phyloP scores from a whole-genome alignment of 1,284 basidiomycete species.

The Phellopilus nigrolimitatus region DNA sequence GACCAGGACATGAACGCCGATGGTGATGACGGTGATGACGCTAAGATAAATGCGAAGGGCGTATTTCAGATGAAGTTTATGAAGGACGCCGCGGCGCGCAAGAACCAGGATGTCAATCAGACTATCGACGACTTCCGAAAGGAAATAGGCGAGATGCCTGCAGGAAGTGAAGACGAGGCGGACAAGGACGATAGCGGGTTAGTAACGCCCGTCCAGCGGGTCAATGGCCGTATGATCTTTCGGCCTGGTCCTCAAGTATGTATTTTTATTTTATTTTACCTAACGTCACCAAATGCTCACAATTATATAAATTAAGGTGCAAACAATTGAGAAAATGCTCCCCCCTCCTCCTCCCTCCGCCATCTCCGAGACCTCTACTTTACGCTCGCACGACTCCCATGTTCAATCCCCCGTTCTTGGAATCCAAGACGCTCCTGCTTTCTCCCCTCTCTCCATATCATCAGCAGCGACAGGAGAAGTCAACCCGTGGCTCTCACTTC shows the following conservation, averaged over 20 bases:
- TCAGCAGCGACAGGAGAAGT: slow-evolving; percentile 24
- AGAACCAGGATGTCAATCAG: slow-evolving; percentile 51
- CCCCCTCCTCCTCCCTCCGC: slow-evolving; percentile 30
- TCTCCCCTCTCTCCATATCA: slow-evolving; percentile 10
- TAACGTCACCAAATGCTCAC: too few species aligned
- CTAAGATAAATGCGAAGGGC: slow-evolving; percentile 48
- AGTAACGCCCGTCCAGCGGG: slow-evolving; percentile 32
- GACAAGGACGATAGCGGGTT: slow-evolving; percentile 31
- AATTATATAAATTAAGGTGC: too few species aligned
- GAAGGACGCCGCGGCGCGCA: slow-evolving; percentile 79
- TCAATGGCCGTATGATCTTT: slow-evolving; percentile 43
- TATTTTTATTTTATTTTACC: background rate
- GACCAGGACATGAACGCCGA: too few species aligned
- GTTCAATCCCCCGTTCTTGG: slow-evolving; percentile 25
- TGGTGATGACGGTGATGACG: slow-evolving; percentile 26
- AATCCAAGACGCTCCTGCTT: slow-evolving; percentile 6
- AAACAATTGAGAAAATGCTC: slow-evolving; percentile 1
- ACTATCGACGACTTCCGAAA: slow-evolving; percentile 66
- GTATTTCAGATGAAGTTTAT: slow-evolving; percentile 95
- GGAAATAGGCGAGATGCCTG: slow-evolving; percentile 49
- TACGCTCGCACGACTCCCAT: slow-evolving; percentile 27
- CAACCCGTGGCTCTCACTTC: slow-evolving; percentile 70
- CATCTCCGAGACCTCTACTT: slow-evolving; percentile 63
- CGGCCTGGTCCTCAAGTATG: slow-evolving; percentile 22
- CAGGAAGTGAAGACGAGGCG: slow-evolving; percentile 34